Conservation (phyloP, 805 yeast species). For the Saccharomycopsis selenospora region DNA sequence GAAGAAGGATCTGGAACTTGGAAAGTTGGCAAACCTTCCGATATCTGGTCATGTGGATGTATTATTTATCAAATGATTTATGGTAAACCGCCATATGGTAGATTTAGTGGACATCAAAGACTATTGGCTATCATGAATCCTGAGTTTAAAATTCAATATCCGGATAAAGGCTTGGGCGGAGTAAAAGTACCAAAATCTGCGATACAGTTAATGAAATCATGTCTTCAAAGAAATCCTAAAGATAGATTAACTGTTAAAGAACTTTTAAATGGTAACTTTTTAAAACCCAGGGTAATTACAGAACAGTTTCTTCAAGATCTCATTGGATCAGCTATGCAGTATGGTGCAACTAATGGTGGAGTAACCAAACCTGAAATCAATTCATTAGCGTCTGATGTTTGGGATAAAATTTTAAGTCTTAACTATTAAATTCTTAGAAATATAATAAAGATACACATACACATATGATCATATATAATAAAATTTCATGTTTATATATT, state of each 20-base stretch:
- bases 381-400: slow-evolving; percentile 48
- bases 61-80: slow-evolving; percentile 93
- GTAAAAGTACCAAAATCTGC: slow-evolving; percentile 60
- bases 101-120: slow-evolving; percentile 67
- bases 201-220: slow-evolving; percentile 62
- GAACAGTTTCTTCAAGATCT: slow-evolving; percentile 59
- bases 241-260: slow-evolving; percentile 59
- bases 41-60: slow-evolving; percentile 99
- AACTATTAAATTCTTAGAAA: slow-evolving; percentile 11
- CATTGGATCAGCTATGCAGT: slow-evolving; percentile 68
- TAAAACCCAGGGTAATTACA: slow-evolving; percentile 69
- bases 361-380: slow-evolving; percentile 38
- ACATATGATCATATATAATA: too few species aligned
- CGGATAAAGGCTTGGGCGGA: slow-evolving; percentile 54
- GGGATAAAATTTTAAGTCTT: slow-evolving; percentile 38
- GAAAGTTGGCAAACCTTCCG: slow-evolving; percentile 93
- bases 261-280: slow-evolving; percentile 55
- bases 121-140: slow-evolving; percentile 83
- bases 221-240: slow-evolving; percentile 64
- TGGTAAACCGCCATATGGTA: slow-evolving; percentile 86
- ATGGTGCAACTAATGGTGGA: slow-evolving; percentile 48
- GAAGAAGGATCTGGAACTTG: slow-evolving; percentile 30
- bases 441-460: too few species aligned
- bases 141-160: slow-evolving; percentile 59
- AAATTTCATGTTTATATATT: not conserved